Conservation (phyloP, 2,329 filamentous ascomycete genomes). For the Neobulgaria alba region DNA sequence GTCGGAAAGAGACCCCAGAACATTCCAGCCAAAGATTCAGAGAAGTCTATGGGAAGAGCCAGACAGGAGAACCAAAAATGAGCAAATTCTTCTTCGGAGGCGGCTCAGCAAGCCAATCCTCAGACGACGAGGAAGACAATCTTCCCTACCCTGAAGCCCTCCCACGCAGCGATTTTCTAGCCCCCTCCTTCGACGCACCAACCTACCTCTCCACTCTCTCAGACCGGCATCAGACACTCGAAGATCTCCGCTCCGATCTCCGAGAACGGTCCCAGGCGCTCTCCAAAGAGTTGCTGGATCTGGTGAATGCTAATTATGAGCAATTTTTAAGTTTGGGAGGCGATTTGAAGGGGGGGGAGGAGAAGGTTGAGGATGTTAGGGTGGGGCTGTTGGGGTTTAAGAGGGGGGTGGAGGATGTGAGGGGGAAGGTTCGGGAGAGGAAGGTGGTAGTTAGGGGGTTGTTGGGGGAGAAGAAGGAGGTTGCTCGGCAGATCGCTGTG, state of each 20-base stretch:
- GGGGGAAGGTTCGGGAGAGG: conserved; percentile 53
- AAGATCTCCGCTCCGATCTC: conserved; percentile 82
- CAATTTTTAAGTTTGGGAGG: conserved; percentile 79
- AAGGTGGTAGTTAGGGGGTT: conserved; percentile 54
- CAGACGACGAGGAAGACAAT: conserved; percentile 54
- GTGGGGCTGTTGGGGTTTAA: conserved; percentile 81
- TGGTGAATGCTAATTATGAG: conserved; percentile 92
- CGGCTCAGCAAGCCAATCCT: conserved; percentile 23
- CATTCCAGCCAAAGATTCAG: too few relatives aligned
- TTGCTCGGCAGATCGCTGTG: conserved; percentile 53
- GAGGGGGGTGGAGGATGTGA: conserved; percentile 70
- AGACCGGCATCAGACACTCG: conserved; percentile 89
- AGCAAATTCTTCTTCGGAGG: conserved; percentile 38
- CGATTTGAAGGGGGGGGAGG: conserved; percentile 78
- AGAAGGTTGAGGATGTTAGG: conserved; percentile 81
- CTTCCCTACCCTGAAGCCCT: conserved; percentile 86
- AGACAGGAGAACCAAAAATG: background rate
- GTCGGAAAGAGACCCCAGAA: too few relatives aligned
- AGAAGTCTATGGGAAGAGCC: background rate
- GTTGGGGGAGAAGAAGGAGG: conserved; percentile 56
- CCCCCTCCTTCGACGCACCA: conserved; percentile 67
- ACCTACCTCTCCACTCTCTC: conserved; percentile 75
- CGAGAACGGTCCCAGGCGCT: conserved; percentile 72
- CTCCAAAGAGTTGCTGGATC: conserved; percentile 78
- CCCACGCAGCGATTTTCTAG: conserved; percentile 73